phyloP scores from a whole-genome alignment of 352 stramenopile species.

The Pythium aristosporum region DNA sequence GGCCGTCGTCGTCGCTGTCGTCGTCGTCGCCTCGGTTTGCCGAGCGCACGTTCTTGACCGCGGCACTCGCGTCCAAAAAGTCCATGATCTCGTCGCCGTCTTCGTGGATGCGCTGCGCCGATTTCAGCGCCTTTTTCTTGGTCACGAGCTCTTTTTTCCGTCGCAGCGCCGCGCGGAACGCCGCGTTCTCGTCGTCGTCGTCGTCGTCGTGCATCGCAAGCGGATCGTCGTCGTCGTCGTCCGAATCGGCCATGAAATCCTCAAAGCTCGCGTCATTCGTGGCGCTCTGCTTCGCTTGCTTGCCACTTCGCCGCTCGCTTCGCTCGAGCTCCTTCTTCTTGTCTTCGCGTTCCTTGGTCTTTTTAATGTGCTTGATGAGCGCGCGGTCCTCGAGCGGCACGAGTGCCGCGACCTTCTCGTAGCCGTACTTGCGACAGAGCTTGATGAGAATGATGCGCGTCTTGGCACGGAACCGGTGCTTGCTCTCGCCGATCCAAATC shows the following conservation, averaged over 20 bases:
- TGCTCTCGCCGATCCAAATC: conserved; percentile 93
- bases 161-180: conserved; percentile 75
- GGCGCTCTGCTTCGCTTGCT: conserved; percentile 20
- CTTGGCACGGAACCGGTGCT: conserved; percentile 95
- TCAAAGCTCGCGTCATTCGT: conserved; percentile 46
- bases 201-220: conserved; percentile 56
- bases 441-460: conserved; percentile 96
- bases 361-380: conserved; percentile 95
- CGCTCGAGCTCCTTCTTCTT: conserved; percentile 65
- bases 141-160: conserved; percentile 75
- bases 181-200: conserved; percentile 67
- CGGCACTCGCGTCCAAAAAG: conserved; percentile 90
- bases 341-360: conserved; percentile 91
- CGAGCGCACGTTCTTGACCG: conserved; percentile 86
- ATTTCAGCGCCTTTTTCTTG: conserved; percentile 54
- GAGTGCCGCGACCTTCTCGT: conserved; percentile 88
- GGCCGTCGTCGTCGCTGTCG: conserved; percentile 65
- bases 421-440: conserved; percentile 92
- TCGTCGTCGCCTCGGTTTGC: conserved; percentile 44
- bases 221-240: conserved; percentile 75
- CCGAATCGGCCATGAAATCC: conserved; percentile 80
- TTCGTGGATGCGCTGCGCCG: conserved; percentile 53
- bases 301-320: conserved; percentile 50
- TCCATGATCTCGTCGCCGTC: conserved; percentile 91
- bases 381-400: conserved; percentile 89